Conservation (phyloP, 495 filamentous ascomycete genomes). For the Penicillium paradoxum region DNA sequence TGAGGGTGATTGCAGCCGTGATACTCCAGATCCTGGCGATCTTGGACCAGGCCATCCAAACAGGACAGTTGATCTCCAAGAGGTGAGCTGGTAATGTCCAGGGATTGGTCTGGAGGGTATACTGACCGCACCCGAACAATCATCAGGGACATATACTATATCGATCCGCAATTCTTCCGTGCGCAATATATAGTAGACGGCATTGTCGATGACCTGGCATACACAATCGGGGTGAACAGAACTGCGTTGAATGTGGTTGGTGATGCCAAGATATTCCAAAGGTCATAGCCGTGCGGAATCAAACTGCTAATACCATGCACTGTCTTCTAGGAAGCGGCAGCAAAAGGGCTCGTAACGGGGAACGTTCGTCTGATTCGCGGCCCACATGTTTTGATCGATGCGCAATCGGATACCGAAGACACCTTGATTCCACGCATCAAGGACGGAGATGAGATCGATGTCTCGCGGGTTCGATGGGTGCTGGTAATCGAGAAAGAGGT, state of each 20-base stretch:
- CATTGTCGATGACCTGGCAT: conserved; percentile 80
- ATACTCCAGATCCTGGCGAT: conserved; percentile 65
- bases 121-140: neutral
- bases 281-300: neutral
- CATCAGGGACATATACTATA: conserved; percentile 84
- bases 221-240: conserved; percentile 51
- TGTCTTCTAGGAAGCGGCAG: conserved; percentile 46
- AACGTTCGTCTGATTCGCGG: conserved; percentile 38
- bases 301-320: neutral
- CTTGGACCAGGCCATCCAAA: conserved; percentile 61
- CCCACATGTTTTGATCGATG: conserved; percentile 20
- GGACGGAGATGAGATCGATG: conserved; percentile 49
- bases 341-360: conserved; percentile 67
- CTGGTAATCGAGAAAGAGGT: conserved; percentile 93
- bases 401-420: conserved; percentile 37
- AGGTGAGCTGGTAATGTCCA: conserved; percentile 46
- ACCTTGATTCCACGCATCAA: conserved; percentile 58
- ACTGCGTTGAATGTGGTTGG: conserved; percentile 35
- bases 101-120: neutral
- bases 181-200: conserved; percentile 70
- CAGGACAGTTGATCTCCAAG: conserved; percentile 65
- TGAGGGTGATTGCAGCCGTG: conserved; percentile 39
- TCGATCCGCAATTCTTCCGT: conserved; percentile 71
- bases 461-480: conserved; percentile 60
- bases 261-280: neutral